Evolutionary conservation across 1,139 yeast species (phyloP), one percentile per base, ranked within the genome.

Genomic region (Suhomyces guaymorum): DNA sequence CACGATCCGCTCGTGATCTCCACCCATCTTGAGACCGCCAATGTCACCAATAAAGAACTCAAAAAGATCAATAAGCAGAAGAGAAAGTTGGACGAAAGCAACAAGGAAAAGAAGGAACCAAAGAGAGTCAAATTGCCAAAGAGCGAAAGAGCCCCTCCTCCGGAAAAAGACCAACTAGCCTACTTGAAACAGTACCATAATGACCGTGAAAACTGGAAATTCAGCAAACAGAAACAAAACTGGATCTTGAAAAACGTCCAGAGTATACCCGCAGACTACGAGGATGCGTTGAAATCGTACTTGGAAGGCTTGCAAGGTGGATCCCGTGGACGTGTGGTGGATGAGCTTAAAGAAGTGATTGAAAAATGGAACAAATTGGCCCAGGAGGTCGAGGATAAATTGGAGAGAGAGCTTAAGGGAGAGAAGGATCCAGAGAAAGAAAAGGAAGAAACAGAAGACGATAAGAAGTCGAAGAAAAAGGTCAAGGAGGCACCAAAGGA

Each of bases 211-310:
- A 70, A 73, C 42, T 90, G 97, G 97, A 90, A 89, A 62, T 90
- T 90, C 56, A 84, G 95, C 39, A 90, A 90, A 54, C 95, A 86
- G 63, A 89, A 90, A 48, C 97, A 90, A 57, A 89, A 88, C 55
- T 90, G 97, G 97, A 71, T 90, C 33, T 61, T 89, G 44, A 83
- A 82, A 52, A 82, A 88, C 58, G 63, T 86, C 30, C 72, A 70
- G 42, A 47, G 54, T 23, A 73, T 82, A 12, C 85, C 82, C 1
- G 68, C 62, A 1, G 64, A 72, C 3, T 89, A 86, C 49, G 75
- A 71, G 30, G 65, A 57, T 2, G 78, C 80, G 26, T 57, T 89
- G 41, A 48, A 70, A 13, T 57, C 58, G 7, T 90, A 90, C 52
- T 60, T 88, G 32, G 73, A 68, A 26, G 87, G 87, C 2, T 54